phyloP scores from a whole-genome alignment of 352 stramenopile genomes.

The Globisporangium splendens region DNA sequence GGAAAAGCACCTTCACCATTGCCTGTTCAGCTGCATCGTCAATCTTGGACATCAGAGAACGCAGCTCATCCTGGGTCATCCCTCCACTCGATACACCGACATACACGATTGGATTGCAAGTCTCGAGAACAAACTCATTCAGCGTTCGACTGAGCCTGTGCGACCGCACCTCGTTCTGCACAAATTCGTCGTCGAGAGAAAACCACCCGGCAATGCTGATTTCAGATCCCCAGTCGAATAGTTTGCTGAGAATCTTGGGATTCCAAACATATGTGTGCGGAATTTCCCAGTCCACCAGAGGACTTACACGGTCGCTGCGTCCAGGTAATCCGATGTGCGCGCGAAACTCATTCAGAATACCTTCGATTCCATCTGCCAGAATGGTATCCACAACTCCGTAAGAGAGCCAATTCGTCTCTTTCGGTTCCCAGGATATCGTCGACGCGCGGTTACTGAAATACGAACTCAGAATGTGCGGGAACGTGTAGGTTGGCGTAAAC shows the following conservation, averaged over 20 bases:
- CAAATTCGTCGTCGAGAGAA: slow-evolving; percentile 18
- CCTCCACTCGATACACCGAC: slow-evolving; percentile 17
- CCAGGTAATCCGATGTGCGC: slow-evolving; percentile 29
- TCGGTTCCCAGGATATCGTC: slow-evolving; percentile 10
- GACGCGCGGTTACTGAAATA: slow-evolving; percentile 25
- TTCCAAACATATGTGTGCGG: slow-evolving; percentile 49
- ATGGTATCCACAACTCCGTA: slow-evolving; percentile 41
- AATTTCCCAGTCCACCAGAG: slow-evolving; percentile 37
- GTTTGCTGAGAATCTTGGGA: slow-evolving; percentile 24
- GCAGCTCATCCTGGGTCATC: background rate
- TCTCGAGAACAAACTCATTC: slow-evolving; percentile 28
- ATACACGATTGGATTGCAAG: slow-evolving; percentile 29
- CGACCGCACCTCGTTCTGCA: slow-evolving; percentile 24
- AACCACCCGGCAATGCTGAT: slow-evolving; percentile 36
- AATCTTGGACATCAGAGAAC: slow-evolving; percentile 12
- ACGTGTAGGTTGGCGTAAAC: slow-evolving; percentile 33
- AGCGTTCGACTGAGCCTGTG: slow-evolving; percentile 28
- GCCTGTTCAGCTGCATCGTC: slow-evolving; percentile 28
- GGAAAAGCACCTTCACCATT: slow-evolving; percentile 51
- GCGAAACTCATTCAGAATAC: slow-evolving; percentile 41
- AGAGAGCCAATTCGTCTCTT: slow-evolving; percentile 35
- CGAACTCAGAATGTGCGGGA: slow-evolving; percentile 38
- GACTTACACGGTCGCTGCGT: slow-evolving; percentile 23
- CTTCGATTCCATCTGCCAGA: slow-evolving; percentile 24
- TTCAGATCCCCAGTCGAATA: slow-evolving; percentile 40